Base-by-base conservation (phyloP, 2,329 filamentous ascomycete species). In the Paecilomyces variotii region DNA sequence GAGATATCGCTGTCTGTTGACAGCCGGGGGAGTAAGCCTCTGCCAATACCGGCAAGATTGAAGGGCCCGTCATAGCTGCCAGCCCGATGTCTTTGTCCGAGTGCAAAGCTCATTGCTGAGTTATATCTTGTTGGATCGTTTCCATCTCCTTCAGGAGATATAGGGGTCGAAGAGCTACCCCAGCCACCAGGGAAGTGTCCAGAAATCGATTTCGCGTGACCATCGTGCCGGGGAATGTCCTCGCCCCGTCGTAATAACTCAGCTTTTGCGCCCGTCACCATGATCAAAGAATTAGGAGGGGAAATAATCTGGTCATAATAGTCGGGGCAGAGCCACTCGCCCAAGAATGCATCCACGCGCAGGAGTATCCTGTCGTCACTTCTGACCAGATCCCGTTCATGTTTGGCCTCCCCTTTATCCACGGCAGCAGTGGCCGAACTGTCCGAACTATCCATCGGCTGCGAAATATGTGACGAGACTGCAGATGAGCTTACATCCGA, bases 231-330 rank as follows among this genome's bases (percentile, higher is more conserved):
- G 54, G 82, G 78, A n/a, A 85, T 75, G 24, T 76, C 75, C 65
- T 94, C 88, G 58, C 90, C 89, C 52, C 87, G 84, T 57, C 88
- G 84, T 53, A 97, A 79, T 2, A 99, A 78, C 67, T 95, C 90
- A 26, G 90, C 89, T 74, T 97, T 97, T 30, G 94, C 93, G 49
- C 85, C 85, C 27, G 89, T 89, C 2, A 97, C 80, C 90, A 99
- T 95, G 76, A 94, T 83, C 3, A 87, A 84, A 2, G 91, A 93
- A 51, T 86, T 85, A 0, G 94, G 94, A 10, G 94, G 94, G 2
- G 91, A 90, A 0, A 89, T 93, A 63, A 97, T 97, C 56, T 89
- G 83, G 62, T 96, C 91, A 68, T 93, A 99, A 73, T 99, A 99
- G 69, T 92, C 88, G 0, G 91, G 90, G 1, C 89, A 90, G 30